These are phyloP conservation scores for Trifolium fragiferum DNA, from an alignment of 306 rosid species.

Conservation along the genomic window DNA sequence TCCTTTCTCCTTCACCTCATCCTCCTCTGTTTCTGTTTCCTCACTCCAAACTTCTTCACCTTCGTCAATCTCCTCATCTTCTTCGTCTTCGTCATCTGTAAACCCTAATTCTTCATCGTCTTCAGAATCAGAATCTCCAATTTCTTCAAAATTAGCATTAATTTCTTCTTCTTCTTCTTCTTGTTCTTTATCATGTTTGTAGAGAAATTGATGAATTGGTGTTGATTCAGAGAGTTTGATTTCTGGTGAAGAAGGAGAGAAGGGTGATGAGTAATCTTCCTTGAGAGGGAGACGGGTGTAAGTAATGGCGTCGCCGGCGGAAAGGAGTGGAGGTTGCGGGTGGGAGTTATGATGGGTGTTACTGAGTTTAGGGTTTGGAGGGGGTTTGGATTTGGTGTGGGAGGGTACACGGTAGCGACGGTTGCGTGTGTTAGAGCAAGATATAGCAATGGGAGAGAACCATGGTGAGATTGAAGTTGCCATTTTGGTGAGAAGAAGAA, in stretches of 20 bases:
- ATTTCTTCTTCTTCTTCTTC: conserved; percentile 34
- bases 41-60: conserved; percentile 33
- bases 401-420: conserved; percentile 39
- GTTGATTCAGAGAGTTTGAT: conserved; percentile 76
- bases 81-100: conserved; percentile 28
- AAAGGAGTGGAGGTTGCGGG: conserved; percentile 45
- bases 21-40: conserved; percentile 23
- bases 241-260: conserved; percentile 51
- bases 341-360: conserved; percentile 39
- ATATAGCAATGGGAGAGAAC: conserved; percentile 58
- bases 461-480: conserved; percentile 57
- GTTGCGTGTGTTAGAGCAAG: conserved; percentile 56
- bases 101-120: conserved; percentile 32
- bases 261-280: conserved; percentile 62
- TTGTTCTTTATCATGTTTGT: conserved; percentile 13
- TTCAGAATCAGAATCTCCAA: conserved; percentile 42
- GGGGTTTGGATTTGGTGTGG: conserved; percentile 39
- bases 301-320: conserved; percentile 83
- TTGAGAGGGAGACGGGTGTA: conserved; percentile 83
- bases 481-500: conserved; percentile 42
- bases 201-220: conserved; percentile 36
- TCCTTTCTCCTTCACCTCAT: conserved; percentile 78
- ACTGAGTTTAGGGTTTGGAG: conserved; percentile 43
- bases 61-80: background rate
- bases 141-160: conserved; percentile 35